Evolutionary conservation across 2,329 filamentous ascomycete genomes (phyloP), one percentile per base, ranked within the genome.

Genomic region (Tolypocladium paradoxum): DNA sequence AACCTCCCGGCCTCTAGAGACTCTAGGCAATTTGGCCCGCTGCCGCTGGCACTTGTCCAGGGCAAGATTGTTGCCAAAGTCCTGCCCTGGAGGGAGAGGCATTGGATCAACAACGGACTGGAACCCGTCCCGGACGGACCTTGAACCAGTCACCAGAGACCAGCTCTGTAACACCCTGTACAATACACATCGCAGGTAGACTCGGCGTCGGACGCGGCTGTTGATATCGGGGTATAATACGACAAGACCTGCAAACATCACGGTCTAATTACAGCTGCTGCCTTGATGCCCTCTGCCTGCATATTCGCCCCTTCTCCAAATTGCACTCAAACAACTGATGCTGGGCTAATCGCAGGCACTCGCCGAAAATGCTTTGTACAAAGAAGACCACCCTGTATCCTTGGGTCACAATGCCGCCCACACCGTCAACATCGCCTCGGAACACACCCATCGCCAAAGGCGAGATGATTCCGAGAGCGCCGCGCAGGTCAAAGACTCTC

Each of bases 1-100:
- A 97, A 97, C 68, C 65, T 96, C 56, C 77, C 82, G 3, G 86
- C 81, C 62, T 96, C 90, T 27, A 76, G 89, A 58, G 93, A 99
- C 73, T 96, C 90, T 45, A 83, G 93, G 56, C 76, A 84, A 40
- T 96, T 87, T 71, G 93, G 93, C 0, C 90, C 93, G 0, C 67
- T 99, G 31, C 93, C 93, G 0, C 73, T 99, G 64, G 92, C 82
- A 2, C 73, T 99, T 57, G 81, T 99, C 46, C 84, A 79, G 61
- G 90, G 90, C 48, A 97, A 95, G 67, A 84, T 93, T 2, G 71
- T 92, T 38, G 85, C 78, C 57, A 82, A 77, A n/a, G 69, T 75
- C 38, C 73, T 78, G 56, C 79, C 81, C 1, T 75, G 74, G 64
- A 69, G 66, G 12, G 75, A 77, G 62, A 72, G 76, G 47, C 68